Evolutionary conservation across 805 yeast genomes (phyloP), one percentile per base, ranked within the genome.

Genomic region (Metschnikowia kofuensis): DNA sequence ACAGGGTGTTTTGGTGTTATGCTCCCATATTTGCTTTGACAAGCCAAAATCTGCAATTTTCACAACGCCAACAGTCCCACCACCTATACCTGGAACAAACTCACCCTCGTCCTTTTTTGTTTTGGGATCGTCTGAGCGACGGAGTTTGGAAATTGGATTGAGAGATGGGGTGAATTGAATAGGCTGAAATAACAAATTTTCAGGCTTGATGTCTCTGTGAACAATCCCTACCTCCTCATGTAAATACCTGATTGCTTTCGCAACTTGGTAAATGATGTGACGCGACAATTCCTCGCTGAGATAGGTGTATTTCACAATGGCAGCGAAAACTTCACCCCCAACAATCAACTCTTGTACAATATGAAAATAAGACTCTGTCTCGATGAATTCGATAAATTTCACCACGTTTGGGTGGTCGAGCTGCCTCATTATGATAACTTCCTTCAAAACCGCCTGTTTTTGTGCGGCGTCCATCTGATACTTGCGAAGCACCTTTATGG

Each of bases 141-240:
- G 68, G 44, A 68, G 61, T 53, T 65, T 70, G 10, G 70, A 47
- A 38, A 70, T 52, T 1, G 72, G 73, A 44, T 66, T 62, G 27
- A 54, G 63, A 51, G 36, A 77, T 52, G 88, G 85, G 6, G 68
- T 62, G 47, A 72, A 68, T 9, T 76, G 75, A 28, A 77, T 78
- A 1, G 84, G 85, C 39, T 77, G 74, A 62, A 84, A 87, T 38
- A 87, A 67, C 40, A 87, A 67, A 62, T 87, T 87, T 56, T 87
- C 95, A 1, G 95, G 95, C 65, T 87, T 87, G 59, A 87, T 86
- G 45, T 87, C 95, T 38, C 95, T 70, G 64, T 87, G 95, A 26
- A 86, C 95, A 13, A 83, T 77, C 52, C 80, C 85, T 47, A 57
- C 61, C 41, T 84, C 84, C 39, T 64, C 62, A 61, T 87, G 95